Evolutionary conservation across 805 yeast genomes (phyloP).

Genomic region (Zygoascus ofunaensis): DNA sequence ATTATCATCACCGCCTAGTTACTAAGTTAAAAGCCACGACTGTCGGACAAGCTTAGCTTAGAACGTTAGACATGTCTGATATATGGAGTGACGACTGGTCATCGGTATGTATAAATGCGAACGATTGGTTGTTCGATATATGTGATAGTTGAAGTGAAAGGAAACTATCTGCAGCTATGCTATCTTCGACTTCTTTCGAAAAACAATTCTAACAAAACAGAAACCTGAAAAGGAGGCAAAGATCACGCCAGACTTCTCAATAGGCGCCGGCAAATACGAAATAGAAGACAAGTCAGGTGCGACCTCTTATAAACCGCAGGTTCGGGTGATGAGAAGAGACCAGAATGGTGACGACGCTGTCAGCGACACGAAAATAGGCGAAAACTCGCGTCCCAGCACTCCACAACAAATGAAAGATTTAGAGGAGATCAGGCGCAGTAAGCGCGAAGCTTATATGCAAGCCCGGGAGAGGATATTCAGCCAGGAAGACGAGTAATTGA

Average conservation of each 20-base stretch:
- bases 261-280: constrained; percentile 3
- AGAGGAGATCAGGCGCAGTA: background rate
- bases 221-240: too few species aligned
- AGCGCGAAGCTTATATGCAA: background rate
- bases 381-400: background rate
- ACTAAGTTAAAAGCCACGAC: too few species aligned
- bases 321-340: constrained; percentile 13
- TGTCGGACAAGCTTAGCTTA: too few species aligned
- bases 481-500: too few species aligned
- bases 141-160: too few species aligned
- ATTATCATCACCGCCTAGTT: too few species aligned
- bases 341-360: background rate
- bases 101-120: constrained; percentile 1
- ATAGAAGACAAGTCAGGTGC: constrained; percentile 11
- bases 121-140: too few species aligned
- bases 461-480: constrained; percentile 1
- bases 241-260: too few species aligned
- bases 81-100: constrained; percentile 11
- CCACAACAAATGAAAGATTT: background rate
- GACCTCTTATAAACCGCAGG: constrained; percentile 14
- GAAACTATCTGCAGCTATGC: too few species aligned
- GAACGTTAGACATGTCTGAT: background rate
- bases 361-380: background rate
- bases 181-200: too few species aligned
- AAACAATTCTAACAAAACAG: too few species aligned